Conservation (phyloP, 257 asterid species). For the Solanum paucissectum region DNA sequence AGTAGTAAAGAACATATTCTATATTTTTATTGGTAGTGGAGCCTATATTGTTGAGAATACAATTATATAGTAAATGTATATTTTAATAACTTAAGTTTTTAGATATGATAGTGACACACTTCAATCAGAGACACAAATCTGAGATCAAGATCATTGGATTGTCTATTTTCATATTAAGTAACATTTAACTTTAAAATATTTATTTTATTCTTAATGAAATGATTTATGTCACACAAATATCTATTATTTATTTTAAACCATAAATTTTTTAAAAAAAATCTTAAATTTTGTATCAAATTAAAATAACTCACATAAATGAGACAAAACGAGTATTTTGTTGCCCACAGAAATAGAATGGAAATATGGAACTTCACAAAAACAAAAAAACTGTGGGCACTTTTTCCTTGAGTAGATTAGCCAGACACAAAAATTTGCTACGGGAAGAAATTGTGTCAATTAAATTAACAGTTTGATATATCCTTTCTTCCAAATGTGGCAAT, state of each 20-base stretch:
- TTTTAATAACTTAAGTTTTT: too few relatives aligned
- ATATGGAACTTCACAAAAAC: not conserved
- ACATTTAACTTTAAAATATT: too few relatives aligned
- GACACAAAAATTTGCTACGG: not conserved
- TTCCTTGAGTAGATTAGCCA: not conserved
- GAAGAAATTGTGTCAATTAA: not conserved
- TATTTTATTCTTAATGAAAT: too few relatives aligned
- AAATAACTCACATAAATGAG: too few relatives aligned
- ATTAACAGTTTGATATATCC: not conserved
- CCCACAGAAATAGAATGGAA: not conserved
- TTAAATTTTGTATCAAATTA: too few relatives aligned
- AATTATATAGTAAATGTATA: too few relatives aligned
- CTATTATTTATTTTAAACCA: too few relatives aligned
- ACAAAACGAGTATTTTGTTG: not conserved
- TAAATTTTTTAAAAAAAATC: too few relatives aligned
- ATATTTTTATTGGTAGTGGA: not conserved
- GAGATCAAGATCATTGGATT: not conserved
- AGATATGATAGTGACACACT: too few relatives aligned
- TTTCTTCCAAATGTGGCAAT: not conserved
- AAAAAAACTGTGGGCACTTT: not conserved
- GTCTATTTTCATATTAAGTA: too few relatives aligned
- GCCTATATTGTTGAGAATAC: too few relatives aligned
- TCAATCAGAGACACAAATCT: fast-evolving
- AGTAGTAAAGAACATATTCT: not conserved
- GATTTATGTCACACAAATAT: too few relatives aligned